phyloP scores from a whole-genome alignment of 148 eudicot genomes.

The Cornus florida region DNA sequence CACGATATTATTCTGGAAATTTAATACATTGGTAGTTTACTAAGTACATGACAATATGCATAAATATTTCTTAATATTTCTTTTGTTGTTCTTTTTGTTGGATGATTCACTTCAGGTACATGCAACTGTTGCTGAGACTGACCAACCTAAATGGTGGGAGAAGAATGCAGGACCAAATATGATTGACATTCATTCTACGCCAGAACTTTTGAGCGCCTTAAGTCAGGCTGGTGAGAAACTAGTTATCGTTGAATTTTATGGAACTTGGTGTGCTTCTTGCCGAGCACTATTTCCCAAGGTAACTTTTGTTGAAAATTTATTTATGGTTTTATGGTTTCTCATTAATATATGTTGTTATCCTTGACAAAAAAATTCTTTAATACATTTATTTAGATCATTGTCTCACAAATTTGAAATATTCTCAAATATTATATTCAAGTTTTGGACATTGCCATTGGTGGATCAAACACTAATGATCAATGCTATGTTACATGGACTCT shows the following conservation, averaged over 20 bases:
- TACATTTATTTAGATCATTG: background rate
- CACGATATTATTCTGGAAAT: background rate
- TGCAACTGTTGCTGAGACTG: conserved; percentile 82
- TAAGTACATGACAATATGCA: background rate
- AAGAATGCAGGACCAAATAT: conserved; percentile 93
- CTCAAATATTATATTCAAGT: background rate
- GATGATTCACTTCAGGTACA: conserved; percentile 42
- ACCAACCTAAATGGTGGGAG: conserved; percentile 99
- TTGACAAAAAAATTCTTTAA: background rate
- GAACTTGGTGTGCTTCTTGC: conserved; percentile 99
- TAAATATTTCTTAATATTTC: background rate
- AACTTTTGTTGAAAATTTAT: conserved; percentile 11
- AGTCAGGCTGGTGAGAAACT: conserved; percentile 85
- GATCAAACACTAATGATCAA: background rate
- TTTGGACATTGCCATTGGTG: background rate
- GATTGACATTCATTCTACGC: conserved; percentile 93
- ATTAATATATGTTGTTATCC: background rate
- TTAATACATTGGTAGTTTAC: background rate
- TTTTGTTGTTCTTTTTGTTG: conserved; percentile 3
- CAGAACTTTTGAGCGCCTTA: conserved; percentile 77
- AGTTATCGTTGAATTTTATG: conserved; percentile 95
- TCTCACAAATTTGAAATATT: no score
- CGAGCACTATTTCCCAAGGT: conserved; percentile 98
- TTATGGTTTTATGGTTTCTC: background rate
- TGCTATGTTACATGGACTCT: background rate